A percentile compares a stretch with the other conserved stretches of the same genome.
These are phyloP conservation scores for Pestalotiopsis sp. DNA, from an alignment of 2,329 filamentous ascomycete species.

Conservation along the genomic window DNA sequence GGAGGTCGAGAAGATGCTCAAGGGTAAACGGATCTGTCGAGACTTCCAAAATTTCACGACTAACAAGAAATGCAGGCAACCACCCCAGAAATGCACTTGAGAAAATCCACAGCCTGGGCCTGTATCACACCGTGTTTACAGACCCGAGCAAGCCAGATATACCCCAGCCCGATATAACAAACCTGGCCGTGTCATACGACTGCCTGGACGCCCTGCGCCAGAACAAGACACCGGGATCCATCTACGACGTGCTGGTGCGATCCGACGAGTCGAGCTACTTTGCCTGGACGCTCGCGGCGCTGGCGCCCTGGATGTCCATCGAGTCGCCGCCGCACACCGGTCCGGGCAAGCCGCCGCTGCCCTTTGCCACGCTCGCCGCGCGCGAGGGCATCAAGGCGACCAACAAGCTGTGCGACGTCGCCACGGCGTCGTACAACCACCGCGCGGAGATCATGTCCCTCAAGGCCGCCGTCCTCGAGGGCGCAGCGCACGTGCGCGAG, in stretches of 20 bases:
- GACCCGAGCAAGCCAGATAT: constrained; percentile 61
- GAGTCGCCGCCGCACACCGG: constrained; percentile 39
- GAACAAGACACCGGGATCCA: constrained; percentile 47
- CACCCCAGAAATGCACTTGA: constrained; percentile 54
- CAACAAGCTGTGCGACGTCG: constrained; percentile 73
- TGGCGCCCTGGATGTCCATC: constrained; percentile 72
- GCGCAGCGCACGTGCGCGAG: constrained; percentile 47
- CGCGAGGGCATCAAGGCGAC: constrained; percentile 79
- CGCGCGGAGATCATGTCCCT: constrained; percentile 63
- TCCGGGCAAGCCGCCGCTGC: constrained; percentile 55
- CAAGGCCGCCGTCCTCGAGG: constrained; percentile 57
- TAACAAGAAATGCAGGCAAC: constrained; percentile 25
- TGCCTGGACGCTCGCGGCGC: constrained; percentile 75
- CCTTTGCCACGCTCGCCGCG: constrained; percentile 65
- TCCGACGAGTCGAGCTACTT: constrained; percentile 69
- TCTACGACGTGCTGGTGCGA: constrained; percentile 59
- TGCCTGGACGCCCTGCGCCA: constrained; percentile 57
- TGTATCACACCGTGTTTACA: constrained; percentile 76
- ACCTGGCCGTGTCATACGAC: constrained; percentile 67
- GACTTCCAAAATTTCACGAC: constrained; percentile 6
- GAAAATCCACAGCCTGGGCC: constrained; percentile 66
- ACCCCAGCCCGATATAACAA: constrained; percentile 56
- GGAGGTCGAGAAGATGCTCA: constrained; percentile 91
- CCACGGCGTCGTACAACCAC: constrained; percentile 67
- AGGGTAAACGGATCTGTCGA: constrained; percentile 48